Conservation (phyloP, 2,329 filamentous ascomycete species). For the Fusarium sp. region DNA sequence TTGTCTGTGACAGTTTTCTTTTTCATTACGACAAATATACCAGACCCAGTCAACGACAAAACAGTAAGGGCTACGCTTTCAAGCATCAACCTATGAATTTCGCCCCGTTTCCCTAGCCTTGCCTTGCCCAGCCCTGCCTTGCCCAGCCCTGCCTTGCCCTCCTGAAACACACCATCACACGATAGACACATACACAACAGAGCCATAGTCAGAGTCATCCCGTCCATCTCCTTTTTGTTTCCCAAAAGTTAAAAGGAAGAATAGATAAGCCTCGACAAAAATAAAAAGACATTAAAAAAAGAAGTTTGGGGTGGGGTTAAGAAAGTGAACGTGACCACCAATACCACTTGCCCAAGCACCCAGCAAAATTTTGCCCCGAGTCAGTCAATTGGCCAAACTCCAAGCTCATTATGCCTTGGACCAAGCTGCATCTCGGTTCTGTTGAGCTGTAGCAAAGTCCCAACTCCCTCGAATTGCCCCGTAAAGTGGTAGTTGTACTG, state of each 20-base stretch:
- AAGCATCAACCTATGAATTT: slow-evolving; percentile 39
- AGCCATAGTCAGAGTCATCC: slow-evolving; percentile 22
- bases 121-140: background rate
- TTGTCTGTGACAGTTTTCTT: slow-evolving; percentile 40
- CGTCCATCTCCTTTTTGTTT: slow-evolving; percentile 44
- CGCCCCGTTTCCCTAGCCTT: slow-evolving; percentile 26
- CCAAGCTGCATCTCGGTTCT: slow-evolving; percentile 19
- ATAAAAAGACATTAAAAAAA: slow-evolving; percentile 47
- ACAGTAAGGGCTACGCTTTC: slow-evolving; percentile 47
- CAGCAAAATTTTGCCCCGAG: slow-evolving; percentile 20
- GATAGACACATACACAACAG: slow-evolving; percentile 37
- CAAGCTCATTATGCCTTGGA: slow-evolving; percentile 11
- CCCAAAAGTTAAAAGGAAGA: slow-evolving; percentile 45
- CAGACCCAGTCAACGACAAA: slow-evolving; percentile 42
- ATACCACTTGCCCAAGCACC: slow-evolving; percentile 34
- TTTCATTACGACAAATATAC: slow-evolving; percentile 49
- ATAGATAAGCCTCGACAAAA: slow-evolving; percentile 47
- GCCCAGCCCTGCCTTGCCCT: slow-evolving; percentile 5
- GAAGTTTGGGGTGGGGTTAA: slow-evolving; percentile 15
- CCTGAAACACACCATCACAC: slow-evolving; percentile 30
- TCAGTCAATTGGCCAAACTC: slow-evolving; percentile 28
- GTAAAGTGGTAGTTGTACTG: slow-evolving; percentile 20
- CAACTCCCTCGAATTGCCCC: slow-evolving; percentile 38
- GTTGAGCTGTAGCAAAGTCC: slow-evolving; percentile 26
- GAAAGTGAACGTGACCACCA: slow-evolving; percentile 24